Evolutionary conservation across 1,139 yeast genomes (phyloP).

Genomic region (Magnusiomyces starmeri): DNA sequence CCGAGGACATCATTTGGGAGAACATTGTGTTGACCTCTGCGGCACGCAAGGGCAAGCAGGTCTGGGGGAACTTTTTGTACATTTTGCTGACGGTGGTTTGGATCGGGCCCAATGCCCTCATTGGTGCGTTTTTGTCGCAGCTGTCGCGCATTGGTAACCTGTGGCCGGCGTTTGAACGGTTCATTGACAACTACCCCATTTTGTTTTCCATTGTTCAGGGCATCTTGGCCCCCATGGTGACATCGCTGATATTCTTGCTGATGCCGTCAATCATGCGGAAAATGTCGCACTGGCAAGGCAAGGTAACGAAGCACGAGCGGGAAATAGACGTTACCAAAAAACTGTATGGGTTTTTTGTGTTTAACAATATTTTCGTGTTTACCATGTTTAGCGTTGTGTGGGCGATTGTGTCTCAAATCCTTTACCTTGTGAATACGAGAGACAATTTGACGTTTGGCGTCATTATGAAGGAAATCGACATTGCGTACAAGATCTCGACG

Average conservation of each 20-base stretch:
- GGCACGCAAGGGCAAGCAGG: slow-evolving; percentile 31
- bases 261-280: slow-evolving; percentile 35
- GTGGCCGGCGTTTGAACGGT: slow-evolving; percentile 32
- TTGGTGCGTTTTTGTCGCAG: slow-evolving; percentile 37
- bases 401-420: slow-evolving; percentile 33
- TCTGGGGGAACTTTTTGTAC: slow-evolving; percentile 34
- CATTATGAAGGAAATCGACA: slow-evolving; percentile 23
- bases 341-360: slow-evolving; percentile 35
- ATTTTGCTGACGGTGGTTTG: slow-evolving; percentile 30
- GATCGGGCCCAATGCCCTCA: slow-evolving; percentile 39
- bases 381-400: slow-evolving; percentile 37
- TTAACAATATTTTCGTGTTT: slow-evolving; percentile 35
- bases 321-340: slow-evolving; percentile 37
- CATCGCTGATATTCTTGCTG: slow-evolving; percentile 32
- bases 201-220: slow-evolving; percentile 37
- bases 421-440: slow-evolving; percentile 23
- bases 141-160: slow-evolving; percentile 34
- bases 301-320: slow-evolving; percentile 33
- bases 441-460: slow-evolving; percentile 22
- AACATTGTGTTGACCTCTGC: slow-evolving; percentile 30
- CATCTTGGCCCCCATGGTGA: slow-evolving; percentile 35
- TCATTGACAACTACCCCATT: slow-evolving; percentile 27
- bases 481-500: slow-evolving; percentile 32
- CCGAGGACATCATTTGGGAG: slow-evolving; percentile 36
- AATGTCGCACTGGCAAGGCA: slow-evolving; percentile 37